Evolutionary conservation across 768 basidiomycete genomes (phyloP).

Genomic region (Phylloporus rhodoxanthus): DNA sequence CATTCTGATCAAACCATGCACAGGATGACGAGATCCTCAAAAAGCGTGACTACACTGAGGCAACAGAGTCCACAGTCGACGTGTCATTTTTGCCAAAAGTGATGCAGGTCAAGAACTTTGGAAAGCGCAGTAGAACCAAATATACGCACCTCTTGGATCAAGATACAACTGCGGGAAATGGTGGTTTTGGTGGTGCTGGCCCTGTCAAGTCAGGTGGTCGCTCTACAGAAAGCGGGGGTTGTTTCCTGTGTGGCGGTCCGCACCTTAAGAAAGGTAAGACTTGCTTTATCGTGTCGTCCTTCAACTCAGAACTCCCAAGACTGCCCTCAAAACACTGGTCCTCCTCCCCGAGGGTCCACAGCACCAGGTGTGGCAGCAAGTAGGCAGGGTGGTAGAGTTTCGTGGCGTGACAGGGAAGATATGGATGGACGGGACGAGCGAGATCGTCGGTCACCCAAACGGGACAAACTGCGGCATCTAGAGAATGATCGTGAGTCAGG

Average conservation of each 20-base stretch:
- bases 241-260: conserved; percentile 91
- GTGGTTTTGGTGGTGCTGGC: conserved; percentile 60
- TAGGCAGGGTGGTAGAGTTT: conserved; percentile 30
- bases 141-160: conserved; percentile 95
- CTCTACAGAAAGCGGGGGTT: conserved; percentile 57
- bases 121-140: conserved; percentile 87
- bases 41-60: conserved; percentile 81
- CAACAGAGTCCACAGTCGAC: conserved; percentile 84
- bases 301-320: conserved; percentile 30
- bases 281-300: neutral
- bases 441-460: conserved; percentile 22
- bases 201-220: conserved; percentile 52
- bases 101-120: conserved; percentile 96
- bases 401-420: conserved; percentile 35
- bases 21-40: conserved; percentile 86
- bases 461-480: conserved; percentile 21
- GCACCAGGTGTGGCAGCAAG: conserved; percentile 29
- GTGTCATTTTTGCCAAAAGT: conserved; percentile 85
- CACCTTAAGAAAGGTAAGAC: conserved; percentile 82
- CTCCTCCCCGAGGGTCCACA: conserved; percentile 21
- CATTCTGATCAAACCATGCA: conserved; percentile 14
- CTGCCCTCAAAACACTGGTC: conserved; percentile 48
- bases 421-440: conserved; percentile 7
- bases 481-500: conserved; percentile 20
- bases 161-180: conserved; percentile 68